These are phyloP conservation scores for Chondrus crispus DNA, from an alignment of 23 red algal genomes.

Conservation along the genomic window DNA sequence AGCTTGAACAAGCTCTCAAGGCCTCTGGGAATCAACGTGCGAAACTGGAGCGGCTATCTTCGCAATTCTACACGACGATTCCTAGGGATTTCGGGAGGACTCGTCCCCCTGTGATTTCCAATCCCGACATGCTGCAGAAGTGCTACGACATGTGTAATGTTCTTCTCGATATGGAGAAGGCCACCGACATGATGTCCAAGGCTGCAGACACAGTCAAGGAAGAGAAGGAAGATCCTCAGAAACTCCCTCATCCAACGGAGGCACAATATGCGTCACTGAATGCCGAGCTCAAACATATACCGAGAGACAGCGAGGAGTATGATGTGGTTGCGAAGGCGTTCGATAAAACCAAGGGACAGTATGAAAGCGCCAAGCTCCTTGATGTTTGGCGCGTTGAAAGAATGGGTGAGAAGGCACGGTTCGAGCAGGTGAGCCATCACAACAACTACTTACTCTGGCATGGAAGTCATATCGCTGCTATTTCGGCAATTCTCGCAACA, in stretches of 20 bases:
- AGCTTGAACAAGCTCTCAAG: constrained; percentile 33
- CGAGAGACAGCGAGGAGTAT: constrained; percentile 17
- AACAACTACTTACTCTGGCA: constrained; percentile 49
- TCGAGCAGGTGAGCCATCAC: background rate
- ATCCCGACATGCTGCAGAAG: background rate
- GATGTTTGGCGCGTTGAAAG: constrained; percentile 62
- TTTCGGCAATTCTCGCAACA: constrained; percentile 36
- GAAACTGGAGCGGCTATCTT: constrained; percentile 27
- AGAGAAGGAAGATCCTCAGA: background rate
- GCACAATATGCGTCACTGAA: constrained; percentile 18
- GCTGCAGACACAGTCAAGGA: constrained; percentile 14
- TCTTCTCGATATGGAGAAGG: constrained; percentile 44
- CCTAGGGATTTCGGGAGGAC: constrained; percentile 40
- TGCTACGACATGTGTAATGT: constrained; percentile 62
- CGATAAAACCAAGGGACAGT: constrained; percentile 37
- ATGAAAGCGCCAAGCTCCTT: constrained; percentile 7
- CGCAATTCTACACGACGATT: constrained; percentile 57
- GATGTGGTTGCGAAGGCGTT: constrained; percentile 31
- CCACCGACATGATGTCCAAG: background rate
- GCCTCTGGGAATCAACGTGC: background rate
- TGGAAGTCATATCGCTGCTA: constrained; percentile 58
- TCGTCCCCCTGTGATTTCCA: constrained; percentile 53
- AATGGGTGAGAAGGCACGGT: constrained; percentile 51
- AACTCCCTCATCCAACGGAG: constrained; percentile 14
- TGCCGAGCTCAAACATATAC: constrained; percentile 15